A percentile compares a stretch with the other conserved stretches of the same genome.
Conservation (phyloP, 176 grass and related monocot genomes). For the Zoysia pacifica region DNA sequence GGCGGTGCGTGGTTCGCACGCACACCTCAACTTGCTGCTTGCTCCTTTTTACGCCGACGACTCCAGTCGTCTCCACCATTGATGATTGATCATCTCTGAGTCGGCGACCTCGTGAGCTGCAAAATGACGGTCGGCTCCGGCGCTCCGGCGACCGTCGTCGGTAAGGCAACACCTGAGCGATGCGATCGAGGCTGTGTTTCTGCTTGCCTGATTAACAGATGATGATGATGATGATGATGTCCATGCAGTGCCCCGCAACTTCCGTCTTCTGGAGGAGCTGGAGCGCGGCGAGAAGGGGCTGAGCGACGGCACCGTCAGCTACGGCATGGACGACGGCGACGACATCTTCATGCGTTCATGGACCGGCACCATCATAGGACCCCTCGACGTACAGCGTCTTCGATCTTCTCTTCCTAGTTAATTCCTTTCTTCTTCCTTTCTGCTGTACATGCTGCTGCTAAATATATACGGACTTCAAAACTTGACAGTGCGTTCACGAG, state of each 20-base stretch:
- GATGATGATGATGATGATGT: no score
- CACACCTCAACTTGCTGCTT: background rate
- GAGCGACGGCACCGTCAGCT: slow-evolving; percentile 57
- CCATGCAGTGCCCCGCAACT: slow-evolving; percentile 50
- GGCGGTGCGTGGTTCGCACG: slow-evolving; percentile 37
- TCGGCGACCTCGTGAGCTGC: background rate
- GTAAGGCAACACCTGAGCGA: background rate
- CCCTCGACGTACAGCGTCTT: slow-evolving; percentile 48
- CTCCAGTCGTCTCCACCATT: no score
- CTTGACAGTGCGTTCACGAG: slow-evolving; percentile 49
- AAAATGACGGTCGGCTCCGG: slow-evolving; percentile 38
- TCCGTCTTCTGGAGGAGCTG: slow-evolving; percentile 60
- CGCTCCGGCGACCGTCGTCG: slow-evolving; percentile 21
- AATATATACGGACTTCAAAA: no score
- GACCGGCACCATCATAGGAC: slow-evolving; percentile 71
- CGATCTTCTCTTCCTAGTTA: no score
- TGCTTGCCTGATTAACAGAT: no score
- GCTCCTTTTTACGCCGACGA: background rate
- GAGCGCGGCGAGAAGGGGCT: slow-evolving; percentile 66
- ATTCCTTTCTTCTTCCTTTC: no score
- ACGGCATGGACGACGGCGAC: slow-evolving; percentile 66
- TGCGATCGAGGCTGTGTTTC: no score
- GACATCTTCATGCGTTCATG: slow-evolving; percentile 83
- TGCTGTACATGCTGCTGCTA: no score
- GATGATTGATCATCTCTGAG: background rate